Evolutionary conservation across 2,329 filamentous ascomycete species (phyloP).

Genomic region (Claviceps lovelessii): DNA sequence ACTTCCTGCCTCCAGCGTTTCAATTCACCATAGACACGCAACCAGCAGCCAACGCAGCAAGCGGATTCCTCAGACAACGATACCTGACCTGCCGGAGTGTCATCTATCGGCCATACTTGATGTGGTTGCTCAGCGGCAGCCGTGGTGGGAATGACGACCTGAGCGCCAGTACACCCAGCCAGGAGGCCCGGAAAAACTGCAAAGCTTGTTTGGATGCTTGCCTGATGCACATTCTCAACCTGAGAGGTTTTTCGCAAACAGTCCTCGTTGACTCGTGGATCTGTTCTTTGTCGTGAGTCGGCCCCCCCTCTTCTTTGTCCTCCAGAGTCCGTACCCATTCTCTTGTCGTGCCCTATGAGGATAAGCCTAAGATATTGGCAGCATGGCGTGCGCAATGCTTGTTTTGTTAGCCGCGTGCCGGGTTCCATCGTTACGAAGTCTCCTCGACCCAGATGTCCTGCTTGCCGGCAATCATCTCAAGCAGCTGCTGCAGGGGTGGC

Average conservation of each 20-base stretch:
- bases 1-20: conserved; percentile 26
- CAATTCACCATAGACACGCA: conserved; percentile 22
- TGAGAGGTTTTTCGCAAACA: conserved; percentile 33
- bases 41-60: conserved; percentile 24
- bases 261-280: conserved; percentile 41
- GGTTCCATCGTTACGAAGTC: conserved; percentile 21
- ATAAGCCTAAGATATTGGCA: conserved; percentile 7
- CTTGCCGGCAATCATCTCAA: conserved; percentile 27
- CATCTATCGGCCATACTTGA: conserved; percentile 37
- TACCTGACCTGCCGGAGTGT: conserved; percentile 38
- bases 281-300: conserved; percentile 34
- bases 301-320: not conserved
- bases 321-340: no score
- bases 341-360: no score
- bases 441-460: conserved; percentile 25
- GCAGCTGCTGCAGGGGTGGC: conserved; percentile 27
- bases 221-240: conserved; percentile 32
- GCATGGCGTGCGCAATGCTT: conserved; percentile 36
- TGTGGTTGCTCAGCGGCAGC: conserved; percentile 31
- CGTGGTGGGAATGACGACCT: conserved; percentile 12
- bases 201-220: conserved; percentile 33
- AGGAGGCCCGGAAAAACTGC: conserved; percentile 26
- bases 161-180: conserved; percentile 13
- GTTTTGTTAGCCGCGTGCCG: conserved; percentile 31
- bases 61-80: conserved; percentile 33